A percentile compares a stretch with the other conserved stretches of the same genome.
Evolutionary conservation across 2,329 filamentous ascomycete genomes (phyloP).

Genomic region (Penicillium sp.): DNA sequence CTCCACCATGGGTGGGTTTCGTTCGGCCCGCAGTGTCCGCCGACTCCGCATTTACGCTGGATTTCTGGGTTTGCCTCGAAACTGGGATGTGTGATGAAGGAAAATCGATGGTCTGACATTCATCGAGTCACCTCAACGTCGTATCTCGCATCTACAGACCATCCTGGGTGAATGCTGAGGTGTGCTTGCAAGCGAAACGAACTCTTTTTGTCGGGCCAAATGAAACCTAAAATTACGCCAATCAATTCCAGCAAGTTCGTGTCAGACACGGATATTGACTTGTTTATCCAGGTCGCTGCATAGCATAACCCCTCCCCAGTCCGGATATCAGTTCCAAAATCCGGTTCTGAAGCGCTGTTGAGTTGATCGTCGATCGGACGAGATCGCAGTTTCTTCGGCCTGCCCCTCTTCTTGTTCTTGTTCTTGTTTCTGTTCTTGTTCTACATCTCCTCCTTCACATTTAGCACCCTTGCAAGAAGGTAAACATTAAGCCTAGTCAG

Average conservation of each 20-base stretch:
- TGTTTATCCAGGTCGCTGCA: neutral
- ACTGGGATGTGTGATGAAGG: too few species aligned
- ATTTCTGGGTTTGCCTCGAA: too few species aligned
- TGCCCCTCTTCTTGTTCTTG: neutral
- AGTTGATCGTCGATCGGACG: neutral
- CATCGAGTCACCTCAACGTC: too few species aligned
- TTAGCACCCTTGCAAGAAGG: too few species aligned
- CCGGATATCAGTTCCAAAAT: neutral
- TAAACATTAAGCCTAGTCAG: too few species aligned
- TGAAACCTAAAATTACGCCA: constrained; percentile 10
- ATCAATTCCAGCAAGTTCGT: too few species aligned
- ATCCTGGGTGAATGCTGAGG: too few species aligned
- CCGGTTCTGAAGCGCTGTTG: neutral
- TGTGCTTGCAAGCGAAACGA: neutral
- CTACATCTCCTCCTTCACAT: neutral
- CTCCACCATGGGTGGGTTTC: constrained; percentile 1
- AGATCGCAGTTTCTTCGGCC: neutral
- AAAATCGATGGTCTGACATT: too few species aligned
- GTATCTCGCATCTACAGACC: too few species aligned
- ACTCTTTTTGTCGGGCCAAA: constrained; percentile 9
- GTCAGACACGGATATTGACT: too few species aligned
- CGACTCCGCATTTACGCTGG: constrained; percentile 1
- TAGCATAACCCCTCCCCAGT: neutral
- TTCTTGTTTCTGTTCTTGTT: neutral
- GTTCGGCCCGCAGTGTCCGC: constrained; percentile 3